Evolutionary conservation across 2,329 filamentous ascomycete genomes (phyloP), one percentile per base, ranked within the genome.

Genomic region (Dendryphion nanum): DNA sequence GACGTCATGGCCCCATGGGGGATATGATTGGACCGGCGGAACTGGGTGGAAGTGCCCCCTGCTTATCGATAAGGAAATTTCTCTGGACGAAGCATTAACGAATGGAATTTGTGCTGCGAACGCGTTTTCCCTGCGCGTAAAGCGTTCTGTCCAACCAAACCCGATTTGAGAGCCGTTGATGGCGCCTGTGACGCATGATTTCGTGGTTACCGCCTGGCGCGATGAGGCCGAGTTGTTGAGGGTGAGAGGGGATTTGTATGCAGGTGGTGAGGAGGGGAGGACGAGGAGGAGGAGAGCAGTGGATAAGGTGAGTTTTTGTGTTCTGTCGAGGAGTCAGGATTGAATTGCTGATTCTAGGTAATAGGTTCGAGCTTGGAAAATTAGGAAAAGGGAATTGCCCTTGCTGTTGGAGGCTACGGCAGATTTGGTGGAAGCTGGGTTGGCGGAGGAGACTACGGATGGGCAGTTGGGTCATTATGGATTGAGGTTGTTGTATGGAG

Each of bases 361-460:
- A 32, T 50, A 65, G 62, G 45, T 64, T 14, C 43, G 59, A 32
- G 60, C 61, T 30, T 66, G 62, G 62, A 47, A 57, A 31, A 33
- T 47, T 16, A 49, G 61, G 15, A 57, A 59, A 35, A 39, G 45
- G n/a, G 57, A 61, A 26, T 38, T 89, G 45, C 86, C 87, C 38
- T 84, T 91, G 68, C 75, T 89, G 65, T 78, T 91, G 37, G 86
- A 91, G 67, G 86, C 83, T 23, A 90, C 86, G 29, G 84, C 83
- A 3, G 76, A 89, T 45, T 71, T 93, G 42, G 79, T 79, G 49
- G 81, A 85, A 44, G 85, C 85, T 18, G 69, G 83, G 15, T 67
- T 89, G 35, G 78, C 81, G 55, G 85, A 89, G 67, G 71, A 72
- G n/a, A n/a, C n/a, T n/a, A n/a, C n/a, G n/a, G 44, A 59, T 58